Evolutionary conservation across 2,329 filamentous ascomycete genomes (phyloP).

Genomic region (Teratosphaeria gauchensis): DNA sequence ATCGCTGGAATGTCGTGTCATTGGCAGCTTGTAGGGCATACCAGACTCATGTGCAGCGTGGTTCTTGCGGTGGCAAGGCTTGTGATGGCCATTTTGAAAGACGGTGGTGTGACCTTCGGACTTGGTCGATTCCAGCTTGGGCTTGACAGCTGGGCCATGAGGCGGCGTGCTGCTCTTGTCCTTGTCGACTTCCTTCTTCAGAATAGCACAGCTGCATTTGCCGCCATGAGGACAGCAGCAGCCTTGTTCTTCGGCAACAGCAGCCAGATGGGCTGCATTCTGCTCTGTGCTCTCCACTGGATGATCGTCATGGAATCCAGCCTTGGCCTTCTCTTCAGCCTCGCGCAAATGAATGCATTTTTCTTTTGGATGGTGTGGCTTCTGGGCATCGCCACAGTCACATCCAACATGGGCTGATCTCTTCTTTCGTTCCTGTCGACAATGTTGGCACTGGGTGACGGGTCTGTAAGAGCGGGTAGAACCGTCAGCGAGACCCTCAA

Average conservation of each 20-base stretch:
- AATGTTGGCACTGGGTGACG: constrained; percentile 95
- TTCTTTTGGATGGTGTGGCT: constrained; percentile 53
- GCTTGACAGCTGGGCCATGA: constrained; percentile 41
- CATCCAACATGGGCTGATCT: constrained; percentile 91
- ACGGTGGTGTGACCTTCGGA: constrained; percentile 52
- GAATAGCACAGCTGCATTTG: constrained; percentile 48
- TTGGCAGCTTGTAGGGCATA: constrained; percentile 54
- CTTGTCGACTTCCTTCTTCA: constrained; percentile 44
- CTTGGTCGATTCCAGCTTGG: constrained; percentile 46
- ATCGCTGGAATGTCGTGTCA: constrained; percentile 45
- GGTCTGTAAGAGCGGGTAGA: constrained; percentile 37
- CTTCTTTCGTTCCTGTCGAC: constrained; percentile 90
- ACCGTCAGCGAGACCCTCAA: background rate
- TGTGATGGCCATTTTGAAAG: constrained; percentile 56
- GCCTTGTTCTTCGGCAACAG: constrained; percentile 29
- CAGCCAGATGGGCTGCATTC: constrained; percentile 19
- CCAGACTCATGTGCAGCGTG: constrained; percentile 54
- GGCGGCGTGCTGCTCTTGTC: constrained; percentile 20
- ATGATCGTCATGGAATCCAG: constrained; percentile 17
- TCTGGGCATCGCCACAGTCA: constrained; percentile 74
- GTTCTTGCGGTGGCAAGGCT: constrained; percentile 55
- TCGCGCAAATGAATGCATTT: constrained; percentile 36
- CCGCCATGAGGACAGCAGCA: constrained; percentile 50
- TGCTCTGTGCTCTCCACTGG: constrained; percentile 8
- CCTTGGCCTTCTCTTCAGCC: constrained; percentile 26